Evolutionary conservation across 768 basidiomycete genomes (phyloP), one percentile per base, ranked within the genome.

Genomic region (Glaciozyma martinii): DNA sequence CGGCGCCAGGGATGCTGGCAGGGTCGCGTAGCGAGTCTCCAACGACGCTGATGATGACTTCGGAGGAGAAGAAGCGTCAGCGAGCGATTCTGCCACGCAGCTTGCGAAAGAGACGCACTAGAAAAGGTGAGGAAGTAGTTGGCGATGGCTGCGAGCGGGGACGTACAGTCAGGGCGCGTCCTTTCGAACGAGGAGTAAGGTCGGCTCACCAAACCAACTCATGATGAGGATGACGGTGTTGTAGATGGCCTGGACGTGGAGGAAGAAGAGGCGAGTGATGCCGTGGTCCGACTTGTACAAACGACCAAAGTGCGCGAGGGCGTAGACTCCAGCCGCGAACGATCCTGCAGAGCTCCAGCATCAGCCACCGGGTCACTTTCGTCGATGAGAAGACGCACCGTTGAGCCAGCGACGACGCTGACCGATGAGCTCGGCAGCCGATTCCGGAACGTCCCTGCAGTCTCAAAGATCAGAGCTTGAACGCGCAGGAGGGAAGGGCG

Each of bases 321-420:
- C 85, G 77, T 94, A 94, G 86, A 90, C 71, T 50, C 63, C 67
- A 42, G 65, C 61, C 6, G 69, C 68, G 44, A 25, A 15, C 49
- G 49, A 50, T 15, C n/a, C 19, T 47, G 46, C 19, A 89, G 88
- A 49, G 91, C 85, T 1, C 89, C 89, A 18, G 91, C 91, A 10
- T 25, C 27, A 15, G n/a, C n/a, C 7, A 23, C 46, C n/a, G 8
- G 52, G 90, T 90, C 71, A 6, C 13, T 25, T 5, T n/a, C n/a
- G 8, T 25, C 25, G 13, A 50, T 15, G 7, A 50, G 49, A 12
- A 21, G 95, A 94, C 13, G 90, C 93, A 57, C 94, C 93, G 74
- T 97, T 98, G 72, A 97, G 76, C 94, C 93, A 97, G 69, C 93
- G 87, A 68, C 93, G 85, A 76, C 93, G 87, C 76, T 98, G 93